These are phyloP conservation scores for Boletus insuetus DNA, from an alignment of 768 basidiomycete genomes.

Conservation along the genomic window DNA sequence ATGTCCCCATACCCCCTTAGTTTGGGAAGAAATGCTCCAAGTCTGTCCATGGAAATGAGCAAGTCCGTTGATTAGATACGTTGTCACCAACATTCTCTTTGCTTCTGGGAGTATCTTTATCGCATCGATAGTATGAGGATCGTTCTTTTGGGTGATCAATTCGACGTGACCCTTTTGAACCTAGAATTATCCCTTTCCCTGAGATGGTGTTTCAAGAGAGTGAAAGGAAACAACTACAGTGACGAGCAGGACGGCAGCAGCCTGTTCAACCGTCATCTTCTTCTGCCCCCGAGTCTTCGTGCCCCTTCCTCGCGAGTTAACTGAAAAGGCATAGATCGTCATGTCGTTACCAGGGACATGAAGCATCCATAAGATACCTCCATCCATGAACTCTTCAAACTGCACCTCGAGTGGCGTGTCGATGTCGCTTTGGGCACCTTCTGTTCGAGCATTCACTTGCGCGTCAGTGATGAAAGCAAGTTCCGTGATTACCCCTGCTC, in stretches of 20 bases:
- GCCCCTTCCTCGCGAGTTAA: constrained; percentile 23
- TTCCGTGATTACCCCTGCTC: constrained; percentile 26
- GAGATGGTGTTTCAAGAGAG: background rate
- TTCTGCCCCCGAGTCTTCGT: constrained; percentile 18
- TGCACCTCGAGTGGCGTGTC: constrained; percentile 20
- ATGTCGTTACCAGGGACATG: background rate
- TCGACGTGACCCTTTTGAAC: constrained; percentile 28
- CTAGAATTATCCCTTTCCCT: constrained; percentile 6
- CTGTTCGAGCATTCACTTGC: background rate
- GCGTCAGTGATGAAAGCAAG: constrained; percentile 23
- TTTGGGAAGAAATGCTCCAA: constrained; percentile 28
- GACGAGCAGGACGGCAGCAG: constrained; percentile 25
- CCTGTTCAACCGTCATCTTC: constrained; percentile 23
- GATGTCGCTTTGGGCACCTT: background rate
- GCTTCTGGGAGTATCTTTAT: constrained; percentile 26
- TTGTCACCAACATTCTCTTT: constrained; percentile 19
- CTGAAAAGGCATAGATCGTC: constrained; percentile 3
- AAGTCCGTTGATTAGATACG: background rate
- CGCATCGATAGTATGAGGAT: constrained; percentile 16
- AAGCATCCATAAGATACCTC: constrained; percentile 13
- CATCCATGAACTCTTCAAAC: constrained; percentile 28
- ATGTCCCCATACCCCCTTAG: constrained; percentile 29
- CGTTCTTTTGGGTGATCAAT: constrained; percentile 12
- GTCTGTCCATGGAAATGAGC: constrained; percentile 13
- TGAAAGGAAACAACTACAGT: constrained; percentile 7